phyloP scores from a whole-genome alignment of 108 stramenopile genomes.

The Nitzschia sp. region DNA sequence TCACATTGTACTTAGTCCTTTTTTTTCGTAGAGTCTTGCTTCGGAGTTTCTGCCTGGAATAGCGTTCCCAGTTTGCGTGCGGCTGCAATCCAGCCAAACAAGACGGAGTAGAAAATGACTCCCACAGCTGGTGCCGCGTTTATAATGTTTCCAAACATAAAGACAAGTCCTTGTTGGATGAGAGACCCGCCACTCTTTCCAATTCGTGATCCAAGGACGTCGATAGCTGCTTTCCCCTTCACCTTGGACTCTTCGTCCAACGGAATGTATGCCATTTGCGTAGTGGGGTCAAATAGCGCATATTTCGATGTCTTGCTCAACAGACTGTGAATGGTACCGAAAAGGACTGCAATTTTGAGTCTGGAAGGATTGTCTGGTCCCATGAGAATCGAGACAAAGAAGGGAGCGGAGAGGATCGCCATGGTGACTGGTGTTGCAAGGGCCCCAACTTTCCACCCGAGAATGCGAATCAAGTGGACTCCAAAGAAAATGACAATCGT shows the following conservation, averaged over 20 bases:
- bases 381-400: constrained; percentile 83
- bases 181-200: constrained; percentile 95
- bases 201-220: constrained; percentile 90
- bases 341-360: constrained; percentile 70
- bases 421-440: constrained; percentile 90
- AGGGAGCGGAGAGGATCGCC: constrained; percentile 83
- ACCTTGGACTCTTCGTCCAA: constrained; percentile 94
- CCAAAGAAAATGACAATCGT: constrained; percentile 94
- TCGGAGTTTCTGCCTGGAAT: constrained; percentile 38
- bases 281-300: constrained; percentile 85
- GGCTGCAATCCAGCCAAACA: constrained; percentile 75
- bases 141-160: constrained; percentile 90
- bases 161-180: constrained; percentile 89
- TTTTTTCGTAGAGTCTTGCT: background rate
- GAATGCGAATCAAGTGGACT: constrained; percentile 82
- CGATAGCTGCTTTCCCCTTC: constrained; percentile 95
- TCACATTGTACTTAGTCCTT: background rate
- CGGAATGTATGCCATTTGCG: constrained; percentile 94
- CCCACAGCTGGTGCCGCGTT: constrained; percentile 82
- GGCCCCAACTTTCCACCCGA: constrained; percentile 94
- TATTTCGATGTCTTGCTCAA: constrained; percentile 93
- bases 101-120: constrained; percentile 80
- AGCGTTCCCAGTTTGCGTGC: constrained; percentile 73
- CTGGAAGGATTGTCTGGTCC: constrained; percentile 72
- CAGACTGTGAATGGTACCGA: constrained; percentile 88